Evolutionary conservation across 2,329 filamentous ascomycete genomes (phyloP).

Genomic region (Alternaria gaisen): DNA sequence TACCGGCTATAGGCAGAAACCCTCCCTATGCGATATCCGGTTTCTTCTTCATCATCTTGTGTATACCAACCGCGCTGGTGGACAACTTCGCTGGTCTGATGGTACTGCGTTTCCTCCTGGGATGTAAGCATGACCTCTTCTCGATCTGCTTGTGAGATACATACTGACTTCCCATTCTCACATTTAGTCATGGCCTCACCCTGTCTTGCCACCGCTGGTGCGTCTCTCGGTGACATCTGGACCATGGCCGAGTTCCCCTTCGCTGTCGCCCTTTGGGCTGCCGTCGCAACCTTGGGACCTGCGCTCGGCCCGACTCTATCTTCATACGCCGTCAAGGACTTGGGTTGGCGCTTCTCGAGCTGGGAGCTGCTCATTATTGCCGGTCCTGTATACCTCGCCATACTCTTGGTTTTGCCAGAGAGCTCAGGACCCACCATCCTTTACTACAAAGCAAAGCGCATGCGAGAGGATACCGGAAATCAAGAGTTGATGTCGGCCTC

Average conservation of each 20-base stretch:
- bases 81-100: slow-evolving; percentile 70
- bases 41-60: slow-evolving; percentile 72
- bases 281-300: slow-evolving; percentile 64
- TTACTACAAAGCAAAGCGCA: slow-evolving; percentile 70
- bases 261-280: slow-evolving; percentile 53
- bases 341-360: slow-evolving; percentile 83
- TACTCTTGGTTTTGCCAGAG: slow-evolving; percentile 84
- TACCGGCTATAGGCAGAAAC: slow-evolving; percentile 71
- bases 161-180: background rate
- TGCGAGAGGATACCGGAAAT: slow-evolving; percentile 74
- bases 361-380: slow-evolving; percentile 83
- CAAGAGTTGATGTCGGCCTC: slow-evolving; percentile 75
- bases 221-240: slow-evolving; percentile 49
- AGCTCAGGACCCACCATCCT: slow-evolving; percentile 75
- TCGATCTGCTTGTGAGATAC: background rate
- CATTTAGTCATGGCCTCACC: slow-evolving; percentile 42
- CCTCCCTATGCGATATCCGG: slow-evolving; percentile 74
- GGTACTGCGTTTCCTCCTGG: slow-evolving; percentile 55
- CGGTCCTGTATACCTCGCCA: slow-evolving; percentile 74
- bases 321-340: slow-evolving; percentile 74
- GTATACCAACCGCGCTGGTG: slow-evolving; percentile 69
- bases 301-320: slow-evolving; percentile 71
- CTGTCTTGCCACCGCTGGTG: slow-evolving; percentile 48
- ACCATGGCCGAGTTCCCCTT: slow-evolving; percentile 52
- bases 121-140: slow-evolving; percentile 18